Evolutionary conservation across 805 yeast genomes (phyloP), one percentile per base, ranked within the genome.

Genomic region (Phaffomyces thermotolerans): DNA sequence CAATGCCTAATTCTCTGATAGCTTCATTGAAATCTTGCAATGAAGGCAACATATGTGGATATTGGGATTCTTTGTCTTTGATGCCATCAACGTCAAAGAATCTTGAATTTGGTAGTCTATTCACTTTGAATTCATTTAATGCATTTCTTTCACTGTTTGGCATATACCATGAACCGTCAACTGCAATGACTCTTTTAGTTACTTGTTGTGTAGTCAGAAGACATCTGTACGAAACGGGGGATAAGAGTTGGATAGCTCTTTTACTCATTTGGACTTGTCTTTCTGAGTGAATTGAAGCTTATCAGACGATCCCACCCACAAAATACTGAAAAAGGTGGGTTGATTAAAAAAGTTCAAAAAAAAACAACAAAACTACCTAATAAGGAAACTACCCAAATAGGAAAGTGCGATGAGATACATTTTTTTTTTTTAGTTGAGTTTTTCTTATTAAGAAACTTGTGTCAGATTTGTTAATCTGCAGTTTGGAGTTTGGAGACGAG

Each of bases 141-240:
- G 83, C 90, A 50, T 76, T 70, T 36, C 75, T 69, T 10, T 82
- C 80, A 34, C 66, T 68, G 56, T 80, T 82, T 39, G 98, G 96
- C 77, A 91, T 73, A 62, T 80, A 88, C 97, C 98, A 93, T 0
- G 97, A 81, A 5, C 95, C 79, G 62, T 91, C 99, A 18, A 91
- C 67, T 1, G 95, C 82, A 10, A 83, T 47, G 22, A 71, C 62
- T 37, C 73, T 58, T 13, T 52, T 37, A 3, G 42, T 45, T 1
- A 49, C 8, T 12, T 53, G 45, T 5, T 49, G 23, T 1, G 54
- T 36, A 14, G 57, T 50, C 12, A 51, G 37, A 29, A 56, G 40
- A 2, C 52, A 58, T 15, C 59, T 41, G 49, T 45, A 56, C 2
- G 56, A 51, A 12, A 53, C 42, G 4, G 62, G 62, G 0, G 56